Evolutionary conservation across 1,284 basidiomycete species (phyloP), one percentile per base, ranked within the genome.

Genomic region (Sphagnurus paluster): DNA sequence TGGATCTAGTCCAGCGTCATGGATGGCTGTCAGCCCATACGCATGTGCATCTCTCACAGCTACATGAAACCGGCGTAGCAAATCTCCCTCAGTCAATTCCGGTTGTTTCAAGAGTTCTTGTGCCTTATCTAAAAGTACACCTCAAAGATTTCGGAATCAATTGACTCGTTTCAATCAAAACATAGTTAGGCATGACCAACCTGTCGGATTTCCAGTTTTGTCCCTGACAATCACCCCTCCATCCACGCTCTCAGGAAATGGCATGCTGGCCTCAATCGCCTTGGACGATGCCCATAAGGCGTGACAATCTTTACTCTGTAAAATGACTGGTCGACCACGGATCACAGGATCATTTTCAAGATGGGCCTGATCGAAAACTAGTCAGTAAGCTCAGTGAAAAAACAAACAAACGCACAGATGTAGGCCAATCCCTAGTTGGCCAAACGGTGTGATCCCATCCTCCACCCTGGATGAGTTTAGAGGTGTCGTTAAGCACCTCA

Each of bases 361-460:
- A 56, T 88, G 86, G 3, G 73, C 76, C 90, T 93, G 51, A 35
- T 29, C 42, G 24, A 10, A 42, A 37, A 39, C 25, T n/a, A 28
- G 17, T 47, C 24, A 44, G 4, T 19, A 41, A 17, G 21, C 26
- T 29, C 14, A 26, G n/a, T 19, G 38, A 21, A 4, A 17, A 11
- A 24, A 39, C 33, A 19, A 23, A 19, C 24, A 41, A 14, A 20
- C 19, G 41, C 44, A 92, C 90, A 48, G 85, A 82, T 29, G 79
- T 84, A 10, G 94, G 93, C 74, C 87, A 93, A 28, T 72, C 68
- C 39, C 76, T 69, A 16, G 67, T 69, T 1, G 79, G 68, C 87
- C 86, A 89, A 40, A 75, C 68, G 9, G 91, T 96, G 65, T 97
- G 93, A 64, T 97, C 92, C 93, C 93, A 97, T 3, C 92, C 93